Evolutionary conservation across 768 basidiomycete genomes (phyloP).

Genomic region (Lactifluus rugatus): DNA sequence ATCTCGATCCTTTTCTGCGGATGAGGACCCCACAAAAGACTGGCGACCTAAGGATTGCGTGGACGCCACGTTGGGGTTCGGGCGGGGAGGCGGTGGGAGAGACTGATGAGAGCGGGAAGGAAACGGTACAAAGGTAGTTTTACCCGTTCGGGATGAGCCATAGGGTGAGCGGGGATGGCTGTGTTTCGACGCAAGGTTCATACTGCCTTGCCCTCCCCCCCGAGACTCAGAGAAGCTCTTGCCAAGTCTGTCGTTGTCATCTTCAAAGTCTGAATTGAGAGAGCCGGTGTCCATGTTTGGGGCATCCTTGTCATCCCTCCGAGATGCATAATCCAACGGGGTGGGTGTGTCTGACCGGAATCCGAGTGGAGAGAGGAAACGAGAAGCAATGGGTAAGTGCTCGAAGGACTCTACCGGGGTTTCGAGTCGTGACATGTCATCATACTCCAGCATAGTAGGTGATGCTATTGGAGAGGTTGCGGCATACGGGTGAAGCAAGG

Average conservation of each 20-base stretch:
- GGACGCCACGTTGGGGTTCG: constrained; percentile 45
- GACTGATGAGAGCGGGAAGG: constrained; percentile 75
- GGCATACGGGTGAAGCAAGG: constrained; percentile 78
- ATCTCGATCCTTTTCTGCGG: constrained; percentile 30
- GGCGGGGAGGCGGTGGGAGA: constrained; percentile 54
- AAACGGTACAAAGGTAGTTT: constrained; percentile 53
- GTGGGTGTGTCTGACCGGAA: constrained; percentile 40
- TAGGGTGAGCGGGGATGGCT: constrained; percentile 75
- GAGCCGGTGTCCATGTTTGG: constrained; percentile 69
- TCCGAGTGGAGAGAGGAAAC: constrained; percentile 68
- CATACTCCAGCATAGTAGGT: constrained; percentile 54
- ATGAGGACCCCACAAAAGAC: constrained; percentile 39
- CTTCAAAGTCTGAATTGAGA: constrained; percentile 55
- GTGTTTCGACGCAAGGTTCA: constrained; percentile 38
- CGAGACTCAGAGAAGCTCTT: constrained; percentile 32
- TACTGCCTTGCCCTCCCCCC: constrained; percentile 20
- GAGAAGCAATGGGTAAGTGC: constrained; percentile 78
- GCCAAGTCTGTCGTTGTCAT: constrained; percentile 50
- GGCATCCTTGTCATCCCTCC: constrained; percentile 37
- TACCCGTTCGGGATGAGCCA: constrained; percentile 37
- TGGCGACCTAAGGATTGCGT: constrained; percentile 71
- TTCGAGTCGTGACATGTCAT: constrained; percentile 54
- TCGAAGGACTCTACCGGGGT: constrained; percentile 65
- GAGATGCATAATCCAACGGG: constrained; percentile 24
- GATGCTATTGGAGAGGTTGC: constrained; percentile 41